Evolutionary conservation across 768 basidiomycete species (phyloP), one percentile per base, ranked within the genome.

Genomic region (Mycena rosella): DNA sequence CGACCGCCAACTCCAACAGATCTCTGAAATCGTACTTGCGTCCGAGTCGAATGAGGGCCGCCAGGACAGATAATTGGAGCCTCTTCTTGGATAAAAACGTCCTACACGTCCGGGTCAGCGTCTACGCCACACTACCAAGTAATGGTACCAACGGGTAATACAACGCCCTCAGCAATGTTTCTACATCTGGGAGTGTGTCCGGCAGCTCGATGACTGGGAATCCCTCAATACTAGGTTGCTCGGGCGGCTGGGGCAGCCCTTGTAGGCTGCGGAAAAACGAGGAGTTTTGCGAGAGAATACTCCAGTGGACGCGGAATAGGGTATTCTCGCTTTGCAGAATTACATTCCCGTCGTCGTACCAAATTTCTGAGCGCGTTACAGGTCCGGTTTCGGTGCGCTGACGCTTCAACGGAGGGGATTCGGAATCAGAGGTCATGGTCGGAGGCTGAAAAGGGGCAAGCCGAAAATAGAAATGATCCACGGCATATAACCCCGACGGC

Each of bases 251-350:
- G 11, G 67, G 67, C n/a, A 68, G 49, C 0, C 14, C 30, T 8
- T 53, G 29, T 26, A 68, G 44, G 56, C 63, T 62, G 29, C 51
- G 36, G 30, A 68, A 68, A 20, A 68, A 49, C 5, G 61, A 27
- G 0, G 67, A 68, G 27, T 64, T 24, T 11, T 44, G 32, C 3
- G 55, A 7, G 3, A 68, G 49, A 11, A 68, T 27, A 45, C 62
- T 30, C 55, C 61, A 64, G 20, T 63, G 62, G 11, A 64, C 61
- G 40, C 62, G 60, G 18, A 68, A 68, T 52, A 58, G 67, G 0
- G 27, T 57, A 24, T 57, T 44, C 27, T 48, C 10, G 13, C 54
- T 54, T 29, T 62, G 60, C 15, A 67, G 38, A 10, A 68, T 51
- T 15, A 68, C 51, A 20, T 38, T 68, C 2, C 67, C 67, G 18